phyloP scores from a whole-genome alignment of 2,329 filamentous ascomycete genomes.

The Rhytidhysteron rufulum region DNA sequence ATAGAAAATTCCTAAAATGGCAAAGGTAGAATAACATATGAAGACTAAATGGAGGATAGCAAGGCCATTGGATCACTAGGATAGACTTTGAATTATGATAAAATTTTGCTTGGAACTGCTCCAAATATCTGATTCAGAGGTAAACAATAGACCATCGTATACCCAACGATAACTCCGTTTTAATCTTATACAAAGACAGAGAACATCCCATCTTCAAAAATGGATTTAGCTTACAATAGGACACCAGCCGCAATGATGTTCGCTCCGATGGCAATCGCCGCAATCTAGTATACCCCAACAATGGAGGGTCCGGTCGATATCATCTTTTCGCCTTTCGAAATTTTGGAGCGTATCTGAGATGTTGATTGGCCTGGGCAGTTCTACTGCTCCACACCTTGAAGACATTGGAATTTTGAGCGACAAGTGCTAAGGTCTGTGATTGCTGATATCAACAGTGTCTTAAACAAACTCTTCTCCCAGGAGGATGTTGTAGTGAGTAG shows the following conservation, averaged over 20 bases:
- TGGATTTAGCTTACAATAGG: conserved; percentile 31
- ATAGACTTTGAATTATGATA: too few relatives aligned
- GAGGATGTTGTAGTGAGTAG: too few relatives aligned
- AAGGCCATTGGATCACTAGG: too few relatives aligned
- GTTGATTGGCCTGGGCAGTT: not conserved
- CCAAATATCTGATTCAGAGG: too few relatives aligned
- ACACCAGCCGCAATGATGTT: conserved; percentile 43
- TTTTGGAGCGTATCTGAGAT: not conserved
- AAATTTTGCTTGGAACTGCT: too few relatives aligned
- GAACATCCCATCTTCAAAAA: not conserved
- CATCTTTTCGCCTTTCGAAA: conserved; percentile 18
- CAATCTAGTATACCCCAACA: conserved; percentile 35
- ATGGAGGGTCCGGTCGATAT: conserved; percentile 24
- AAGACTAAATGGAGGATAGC: too few relatives aligned
- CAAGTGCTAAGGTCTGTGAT: too few relatives aligned
- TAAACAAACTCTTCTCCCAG: too few relatives aligned
- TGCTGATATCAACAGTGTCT: too few relatives aligned
- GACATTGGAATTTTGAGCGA: not conserved
- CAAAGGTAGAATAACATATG: too few relatives aligned
- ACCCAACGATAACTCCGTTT: too few relatives aligned
- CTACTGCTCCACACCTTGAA: not conserved
- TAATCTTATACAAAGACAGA: not conserved
- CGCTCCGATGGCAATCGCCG: conserved; percentile 33
- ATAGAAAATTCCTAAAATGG: not conserved
- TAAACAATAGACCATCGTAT: too few relatives aligned